Percentiles rank a stretch among this genome's conserved stretches.
Evolutionary conservation across 1,284 basidiomycete genomes (phyloP).

Genomic region (Mycena citricolor): DNA sequence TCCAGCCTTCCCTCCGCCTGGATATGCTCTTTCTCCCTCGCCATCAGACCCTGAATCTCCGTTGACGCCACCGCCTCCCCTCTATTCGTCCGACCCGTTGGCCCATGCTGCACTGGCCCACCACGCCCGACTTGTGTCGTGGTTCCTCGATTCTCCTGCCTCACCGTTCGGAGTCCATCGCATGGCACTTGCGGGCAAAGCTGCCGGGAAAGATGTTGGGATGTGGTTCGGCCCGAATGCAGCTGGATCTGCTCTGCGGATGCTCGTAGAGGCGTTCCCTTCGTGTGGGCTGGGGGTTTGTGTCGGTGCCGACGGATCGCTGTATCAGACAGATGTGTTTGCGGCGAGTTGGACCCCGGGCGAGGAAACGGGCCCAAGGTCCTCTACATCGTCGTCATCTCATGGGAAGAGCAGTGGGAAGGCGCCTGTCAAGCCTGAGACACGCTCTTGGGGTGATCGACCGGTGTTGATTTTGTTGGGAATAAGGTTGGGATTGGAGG

Average conservation of each 20-base stretch:
- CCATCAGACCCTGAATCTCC: no score
- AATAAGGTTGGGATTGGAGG: conserved; percentile 85
- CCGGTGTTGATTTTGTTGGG: conserved; percentile 88
- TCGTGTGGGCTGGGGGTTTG: conserved; percentile 81
- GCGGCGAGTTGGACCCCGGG: conserved; percentile 42
- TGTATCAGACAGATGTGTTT: conserved; percentile 87
- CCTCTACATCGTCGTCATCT: conserved; percentile 2
- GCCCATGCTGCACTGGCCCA: background rate
- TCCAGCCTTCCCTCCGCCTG: no score
- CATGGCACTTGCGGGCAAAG: conserved; percentile 93
- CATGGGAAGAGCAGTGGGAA: background rate
- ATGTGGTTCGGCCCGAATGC: conserved; percentile 99
- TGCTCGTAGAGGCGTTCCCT: conserved; percentile 77
- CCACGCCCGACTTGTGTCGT: conserved; percentile 73
- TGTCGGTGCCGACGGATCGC: conserved; percentile 80
- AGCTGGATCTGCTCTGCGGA: conserved; percentile 93
- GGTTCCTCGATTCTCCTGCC: conserved; percentile 93
- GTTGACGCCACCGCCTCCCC: conserved; percentile 7
- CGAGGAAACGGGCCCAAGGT: background rate
- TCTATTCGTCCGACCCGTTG: conserved; percentile 18
- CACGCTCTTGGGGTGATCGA: conserved; percentile 67
- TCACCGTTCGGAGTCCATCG: conserved; percentile 95
- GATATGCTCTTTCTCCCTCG: no score
- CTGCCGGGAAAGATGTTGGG: conserved; percentile 92
- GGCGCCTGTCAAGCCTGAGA: no score